Conservation (phyloP, 805 yeast genomes). For the Candida tallmaniae region DNA sequence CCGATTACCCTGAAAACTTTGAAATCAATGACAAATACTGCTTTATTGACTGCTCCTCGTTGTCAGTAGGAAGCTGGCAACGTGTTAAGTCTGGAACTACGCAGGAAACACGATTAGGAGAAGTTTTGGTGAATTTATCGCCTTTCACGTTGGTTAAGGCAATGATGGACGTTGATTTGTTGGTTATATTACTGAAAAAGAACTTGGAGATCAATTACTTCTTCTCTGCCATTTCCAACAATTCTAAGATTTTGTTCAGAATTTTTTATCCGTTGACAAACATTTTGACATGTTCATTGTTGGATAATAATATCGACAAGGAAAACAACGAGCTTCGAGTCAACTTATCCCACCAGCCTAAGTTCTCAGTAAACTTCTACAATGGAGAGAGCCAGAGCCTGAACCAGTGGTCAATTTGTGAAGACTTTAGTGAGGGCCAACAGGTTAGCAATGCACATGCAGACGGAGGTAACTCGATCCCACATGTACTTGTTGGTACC, state of each 20-base stretch:
- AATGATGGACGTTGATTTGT: slow-evolving; percentile 65
- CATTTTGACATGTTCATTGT: slow-evolving; percentile 55
- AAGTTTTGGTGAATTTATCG: slow-evolving; percentile 54
- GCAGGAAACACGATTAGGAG: slow-evolving; percentile 36
- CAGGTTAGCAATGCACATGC: slow-evolving; percentile 68
- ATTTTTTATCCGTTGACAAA: slow-evolving; percentile 65
- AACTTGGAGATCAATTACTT: slow-evolving; percentile 73
- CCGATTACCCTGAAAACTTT: slow-evolving; percentile 31
- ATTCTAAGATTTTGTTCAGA: slow-evolving; percentile 63
- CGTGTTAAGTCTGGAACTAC: slow-evolving; percentile 62
- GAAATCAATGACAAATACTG: slow-evolving; percentile 60
- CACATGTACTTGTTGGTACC: slow-evolving; percentile 65
- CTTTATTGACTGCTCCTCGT: slow-evolving; percentile 61
- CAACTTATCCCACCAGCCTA: slow-evolving; percentile 57
- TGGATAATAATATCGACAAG: slow-evolving; percentile 40
- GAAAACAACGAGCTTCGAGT: slow-evolving; percentile 46
- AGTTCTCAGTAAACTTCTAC: slow-evolving; percentile 72
- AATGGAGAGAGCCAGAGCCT: slow-evolving; percentile 47
- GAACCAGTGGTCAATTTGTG: slow-evolving; percentile 77
- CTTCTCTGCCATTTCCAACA: slow-evolving; percentile 67
- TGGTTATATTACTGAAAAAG: slow-evolving; percentile 66
- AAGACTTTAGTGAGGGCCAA: slow-evolving; percentile 79
- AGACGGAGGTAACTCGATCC: slow-evolving; percentile 53
- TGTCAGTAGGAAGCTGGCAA: slow-evolving; percentile 80
- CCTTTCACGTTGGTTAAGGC: slow-evolving; percentile 61